Evolutionary conservation across 2,329 filamentous ascomycete species (phyloP).

Genomic region (Chaetomium sp.): DNA sequence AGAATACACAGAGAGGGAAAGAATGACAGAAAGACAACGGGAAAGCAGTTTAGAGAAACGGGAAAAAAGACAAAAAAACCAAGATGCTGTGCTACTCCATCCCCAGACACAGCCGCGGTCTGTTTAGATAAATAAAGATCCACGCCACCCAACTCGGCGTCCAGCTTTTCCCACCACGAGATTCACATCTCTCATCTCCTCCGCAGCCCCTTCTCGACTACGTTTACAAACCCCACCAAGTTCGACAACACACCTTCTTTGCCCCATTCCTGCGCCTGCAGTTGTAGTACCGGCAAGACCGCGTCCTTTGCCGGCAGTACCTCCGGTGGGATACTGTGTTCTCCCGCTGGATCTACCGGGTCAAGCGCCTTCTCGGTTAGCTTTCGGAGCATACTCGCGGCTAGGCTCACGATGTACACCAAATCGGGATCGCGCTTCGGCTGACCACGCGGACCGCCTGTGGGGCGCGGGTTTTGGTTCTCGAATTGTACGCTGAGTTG

Average conservation of each 20-base stretch:
- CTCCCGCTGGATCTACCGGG: conserved; percentile 40
- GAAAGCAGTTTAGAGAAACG: too few relatives aligned
- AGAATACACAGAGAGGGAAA: too few relatives aligned
- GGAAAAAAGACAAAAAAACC: too few relatives aligned
- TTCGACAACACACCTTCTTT: conserved; percentile 62
- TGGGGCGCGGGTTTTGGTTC: conserved; percentile 31
- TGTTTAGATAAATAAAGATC: background rate
- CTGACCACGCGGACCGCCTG: conserved; percentile 18
- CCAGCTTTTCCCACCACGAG: background rate
- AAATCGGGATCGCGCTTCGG: conserved; percentile 44
- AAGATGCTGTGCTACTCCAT: too few relatives aligned
- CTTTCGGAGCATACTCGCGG: conserved; percentile 60
- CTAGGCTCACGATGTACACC: conserved; percentile 60
- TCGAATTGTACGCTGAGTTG: conserved; percentile 62
- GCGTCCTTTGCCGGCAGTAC: conserved; percentile 61
- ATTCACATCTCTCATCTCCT: background rate
- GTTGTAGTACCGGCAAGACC: conserved; percentile 60
- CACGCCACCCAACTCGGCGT: background rate
- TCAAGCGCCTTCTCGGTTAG: conserved; percentile 62
- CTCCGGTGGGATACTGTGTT: conserved; percentile 47
- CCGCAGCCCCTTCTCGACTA: conserved; percentile 32
- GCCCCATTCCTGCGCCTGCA: conserved; percentile 55
- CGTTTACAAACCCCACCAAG: conserved; percentile 56
- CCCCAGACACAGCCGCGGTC: background rate
- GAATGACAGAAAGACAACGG: too few relatives aligned